Conservation (phyloP, 2,329 filamentous ascomycete species). For the Epichloe festucae region DNA sequence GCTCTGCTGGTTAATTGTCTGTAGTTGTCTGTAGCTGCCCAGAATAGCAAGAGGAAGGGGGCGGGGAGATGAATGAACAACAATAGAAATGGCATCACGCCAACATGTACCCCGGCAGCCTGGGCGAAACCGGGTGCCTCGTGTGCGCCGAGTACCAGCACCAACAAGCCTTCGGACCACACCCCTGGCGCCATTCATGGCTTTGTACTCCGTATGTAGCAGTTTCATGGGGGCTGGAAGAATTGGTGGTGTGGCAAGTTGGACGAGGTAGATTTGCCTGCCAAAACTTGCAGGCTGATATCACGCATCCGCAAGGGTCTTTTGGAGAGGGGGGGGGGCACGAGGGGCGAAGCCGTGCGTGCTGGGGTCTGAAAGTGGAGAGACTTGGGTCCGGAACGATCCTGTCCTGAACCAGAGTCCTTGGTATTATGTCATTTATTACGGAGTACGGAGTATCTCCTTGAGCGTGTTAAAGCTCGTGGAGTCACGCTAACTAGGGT, state of each 20-base stretch:
- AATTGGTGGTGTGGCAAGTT: background rate
- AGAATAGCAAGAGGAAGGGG: background rate
- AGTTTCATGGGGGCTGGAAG: background rate
- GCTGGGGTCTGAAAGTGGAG: background rate
- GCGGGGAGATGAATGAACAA: background rate
- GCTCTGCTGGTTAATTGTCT: background rate
- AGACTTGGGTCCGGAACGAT: background rate
- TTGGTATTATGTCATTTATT: no score
- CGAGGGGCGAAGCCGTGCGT: no score
- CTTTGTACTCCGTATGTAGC: background rate
- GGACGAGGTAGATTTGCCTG: no score
- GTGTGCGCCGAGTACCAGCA: background rate
- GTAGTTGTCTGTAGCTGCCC: background rate
- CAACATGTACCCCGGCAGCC: background rate
- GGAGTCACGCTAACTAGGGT: no score
- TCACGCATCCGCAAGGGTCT: no score
- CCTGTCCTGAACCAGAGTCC: no score
- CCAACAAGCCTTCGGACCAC: background rate
- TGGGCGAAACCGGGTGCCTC: background rate
- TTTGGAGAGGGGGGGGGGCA: no score
- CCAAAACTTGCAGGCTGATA: no score
- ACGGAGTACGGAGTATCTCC: no score
- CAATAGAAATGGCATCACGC: slow-evolving; percentile 1
- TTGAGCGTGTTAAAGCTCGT: no score
- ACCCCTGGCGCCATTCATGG: background rate